Conservation (phyloP, 306 rosid genomes). For the Biancaea sappan region DNA sequence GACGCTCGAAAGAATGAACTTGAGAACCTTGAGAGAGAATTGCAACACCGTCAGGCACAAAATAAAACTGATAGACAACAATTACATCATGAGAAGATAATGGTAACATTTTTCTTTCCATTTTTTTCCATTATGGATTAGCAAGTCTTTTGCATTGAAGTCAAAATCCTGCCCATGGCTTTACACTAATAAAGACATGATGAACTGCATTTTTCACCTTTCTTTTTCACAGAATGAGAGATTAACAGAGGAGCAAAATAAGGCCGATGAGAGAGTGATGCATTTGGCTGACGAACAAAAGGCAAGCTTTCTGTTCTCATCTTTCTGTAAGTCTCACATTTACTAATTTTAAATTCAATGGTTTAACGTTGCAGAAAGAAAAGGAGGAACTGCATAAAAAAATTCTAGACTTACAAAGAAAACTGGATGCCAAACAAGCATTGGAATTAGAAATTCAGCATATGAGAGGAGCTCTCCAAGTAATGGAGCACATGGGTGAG, state of each 20-base stretch:
- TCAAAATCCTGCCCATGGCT: background rate
- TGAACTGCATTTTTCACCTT: background rate
- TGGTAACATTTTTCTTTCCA: slow-evolving; percentile 46
- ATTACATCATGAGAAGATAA: slow-evolving; percentile 48
- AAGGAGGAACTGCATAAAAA: slow-evolving; percentile 57
- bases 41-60: slow-evolving; percentile 48
- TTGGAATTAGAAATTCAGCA: slow-evolving; percentile 67
- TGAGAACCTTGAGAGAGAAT: slow-evolving; percentile 48
- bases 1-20: slow-evolving; percentile 53
- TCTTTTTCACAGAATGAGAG: slow-evolving; percentile 55
- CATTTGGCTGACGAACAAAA: slow-evolving; percentile 64
- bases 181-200: slow-evolving; percentile 4
- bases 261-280: slow-evolving; percentile 64
- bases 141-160: background rate
- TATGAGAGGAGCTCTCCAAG: slow-evolving; percentile 69
- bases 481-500: slow-evolving; percentile 70
- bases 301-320: slow-evolving; percentile 34
- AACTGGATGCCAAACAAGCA: slow-evolving; percentile 75
- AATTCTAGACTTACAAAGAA: slow-evolving; percentile 61
- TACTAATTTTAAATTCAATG: slow-evolving; percentile 1
- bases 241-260: slow-evolving; percentile 69
- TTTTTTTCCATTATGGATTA: slow-evolving; percentile 6
- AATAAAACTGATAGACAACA: slow-evolving; percentile 59
- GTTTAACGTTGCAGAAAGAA: slow-evolving; percentile 53
- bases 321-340: background rate